Evolutionary conservation across 164 flowering plant genomes (phyloP), one percentile per base, ranked within the genome.

Genomic region (Pachysandra terminalis): DNA sequence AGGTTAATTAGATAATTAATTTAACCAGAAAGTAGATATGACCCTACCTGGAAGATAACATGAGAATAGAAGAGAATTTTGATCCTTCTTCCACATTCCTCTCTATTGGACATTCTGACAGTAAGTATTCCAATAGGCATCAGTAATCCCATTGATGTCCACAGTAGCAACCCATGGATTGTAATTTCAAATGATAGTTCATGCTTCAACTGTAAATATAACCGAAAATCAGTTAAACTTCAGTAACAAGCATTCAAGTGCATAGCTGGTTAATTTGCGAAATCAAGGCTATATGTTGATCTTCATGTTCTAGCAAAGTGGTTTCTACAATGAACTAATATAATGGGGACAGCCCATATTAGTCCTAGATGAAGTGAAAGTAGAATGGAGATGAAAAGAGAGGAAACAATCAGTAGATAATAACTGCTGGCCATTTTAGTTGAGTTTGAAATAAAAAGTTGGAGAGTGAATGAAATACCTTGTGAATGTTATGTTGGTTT

Each of bases 91-190:
- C 75, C 78, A 67, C 80, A 57, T n/a, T 83, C 73, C 59, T 74
- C 77, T 73, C 71, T 75, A 22, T 67, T 81, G 51, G 85, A 82
- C 78, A 87, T 72, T 80, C 92, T 82, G 26, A 93, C 85, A 1
- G 67, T 63, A 21, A 93, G 84, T 69, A 91, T 79, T 48, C 96
- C 98, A 68, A 84, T 9, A 66, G 98, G 98, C 87, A 83, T 84
- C 28, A 91, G 75, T 70, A 90, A 78, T 16, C 98, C 97, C 91
- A 86, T 79, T 19, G 98, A 93, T 64, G 75, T 74, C 94, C 94
- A 89, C 4, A 83, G 80, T n/a, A 89, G 87, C 65, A 89, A 23
- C 2, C 94, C 91, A 74, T 89, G 94, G 28, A 86, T 45, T 68
- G 70, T 55, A 14, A 89, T 73, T 64, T 84, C 80, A 60, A 63